Conservation (phyloP, 2,329 filamentous ascomycete genomes). For the Colletotrichum truncatum region DNA sequence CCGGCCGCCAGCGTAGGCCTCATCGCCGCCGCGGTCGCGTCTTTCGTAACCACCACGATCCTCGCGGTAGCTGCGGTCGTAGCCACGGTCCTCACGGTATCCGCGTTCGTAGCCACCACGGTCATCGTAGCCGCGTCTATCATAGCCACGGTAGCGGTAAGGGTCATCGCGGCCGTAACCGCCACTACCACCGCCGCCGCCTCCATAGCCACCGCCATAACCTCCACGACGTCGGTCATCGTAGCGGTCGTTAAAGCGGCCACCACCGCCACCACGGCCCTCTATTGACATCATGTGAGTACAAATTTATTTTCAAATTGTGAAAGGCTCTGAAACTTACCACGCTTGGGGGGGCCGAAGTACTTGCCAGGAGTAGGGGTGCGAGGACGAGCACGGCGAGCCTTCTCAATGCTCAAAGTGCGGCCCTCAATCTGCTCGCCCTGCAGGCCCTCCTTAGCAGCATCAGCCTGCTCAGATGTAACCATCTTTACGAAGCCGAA, state of each 20-base stretch:
- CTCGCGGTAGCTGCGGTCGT: conserved; percentile 55
- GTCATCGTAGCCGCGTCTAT: conserved; percentile 50
- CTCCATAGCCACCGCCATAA: conserved; percentile 52
- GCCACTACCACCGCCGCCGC: conserved; percentile 51
- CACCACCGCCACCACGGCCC: conserved; percentile 56
- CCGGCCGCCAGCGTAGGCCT: conserved; percentile 45
- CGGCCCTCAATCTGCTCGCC: conserved; percentile 95
- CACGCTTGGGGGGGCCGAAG: conserved; percentile 97
- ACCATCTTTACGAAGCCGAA: conserved; percentile 99
- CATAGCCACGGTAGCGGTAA: conserved; percentile 64
- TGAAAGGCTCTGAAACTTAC: conserved; percentile 60
- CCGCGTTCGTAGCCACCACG: conserved; percentile 59
- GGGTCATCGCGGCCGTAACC: conserved; percentile 61
- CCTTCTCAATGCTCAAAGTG: conserved; percentile 98
- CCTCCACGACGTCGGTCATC: conserved; percentile 74
- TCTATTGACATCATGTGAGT: conserved; percentile 26
- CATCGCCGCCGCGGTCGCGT: conserved; percentile 56
- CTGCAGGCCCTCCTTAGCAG: conserved; percentile 94
- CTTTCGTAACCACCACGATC: conserved; percentile 66
- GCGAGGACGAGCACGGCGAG: conserved; percentile 90
- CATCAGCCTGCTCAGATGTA: conserved; percentile 92
- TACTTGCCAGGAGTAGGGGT: conserved; percentile 99
- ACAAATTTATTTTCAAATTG: background rate
- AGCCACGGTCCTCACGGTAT: conserved; percentile 56
- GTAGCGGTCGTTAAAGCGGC: conserved; percentile 64